Base-by-base conservation (phyloP, 495 filamentous ascomycete species). In the Glonium stellatum region DNA sequence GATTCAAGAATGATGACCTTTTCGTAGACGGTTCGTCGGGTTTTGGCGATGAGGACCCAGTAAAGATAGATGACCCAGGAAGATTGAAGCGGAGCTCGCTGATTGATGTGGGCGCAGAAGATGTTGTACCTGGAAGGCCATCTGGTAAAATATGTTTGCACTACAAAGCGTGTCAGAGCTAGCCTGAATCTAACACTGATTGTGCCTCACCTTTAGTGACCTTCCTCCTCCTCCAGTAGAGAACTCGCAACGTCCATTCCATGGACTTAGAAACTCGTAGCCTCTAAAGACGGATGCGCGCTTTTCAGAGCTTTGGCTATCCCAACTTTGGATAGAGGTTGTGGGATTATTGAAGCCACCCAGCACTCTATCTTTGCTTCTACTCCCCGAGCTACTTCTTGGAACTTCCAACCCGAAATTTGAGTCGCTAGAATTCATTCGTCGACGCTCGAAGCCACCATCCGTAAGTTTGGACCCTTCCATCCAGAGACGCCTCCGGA, bases 51-150 rank as follows among this genome's bases (percentile, higher is more conserved):
- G 68, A 34, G 41, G 55, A 22, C 18, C 55, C 27, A 50, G 55
- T 58, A 10, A 55, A 55, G 55, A 34, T 64, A 35, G 27, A 31
- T 31, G 27, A 31, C 6, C 44, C 55, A 8, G 67, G 67, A 37
- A 69, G 64, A 71, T 95, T 96, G 79, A 95, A 96, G 36, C 91
- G 83, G 56, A 96, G 74, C 72, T 96, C 91, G 68, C 89, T 92
- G 10, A 92, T 82, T 0, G 79, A 76, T n/a, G 81, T 78, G 9
- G 74, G 68, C 27, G 67, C 64, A 0, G 72, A 63, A n/a, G 57
- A 22, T 6, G 42, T 1, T 37, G 19, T 69, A 49, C 59, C 64
- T 61, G 60, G 61, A 54, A 73, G 71, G 46, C 65, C 72, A 13
- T 77, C 73, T 8, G 84, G 78, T 53, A 84, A 50, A 19, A 58